A percentile compares a stretch with the other conserved stretches of the same genome.
phyloP scores from a whole-genome alignment of 2,329 filamentous ascomycete species.

The Ramularia collo-cygni region DNA sequence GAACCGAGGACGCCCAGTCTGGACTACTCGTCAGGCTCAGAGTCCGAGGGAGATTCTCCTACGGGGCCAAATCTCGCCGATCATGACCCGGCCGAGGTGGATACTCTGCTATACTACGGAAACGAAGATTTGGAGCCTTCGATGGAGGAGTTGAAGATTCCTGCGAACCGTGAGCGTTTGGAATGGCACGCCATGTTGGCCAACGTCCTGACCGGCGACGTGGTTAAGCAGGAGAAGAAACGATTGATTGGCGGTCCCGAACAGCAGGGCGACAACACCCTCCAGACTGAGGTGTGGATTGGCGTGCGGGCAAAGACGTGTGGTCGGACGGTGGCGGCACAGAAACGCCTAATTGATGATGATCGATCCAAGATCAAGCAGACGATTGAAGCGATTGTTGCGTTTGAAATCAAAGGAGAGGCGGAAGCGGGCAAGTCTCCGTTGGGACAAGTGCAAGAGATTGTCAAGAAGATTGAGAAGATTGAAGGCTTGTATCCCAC shows the following conservation, averaged over 20 bases:
- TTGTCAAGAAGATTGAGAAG: conserved; percentile 85
- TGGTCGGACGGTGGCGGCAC: conserved; percentile 74
- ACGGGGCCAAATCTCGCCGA: conserved; percentile 78
- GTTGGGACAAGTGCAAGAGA: conserved; percentile 79
- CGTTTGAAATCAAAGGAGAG: conserved; percentile 89
- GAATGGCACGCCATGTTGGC: conserved; percentile 99
- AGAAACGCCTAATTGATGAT: conserved; percentile 83
- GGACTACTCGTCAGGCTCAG: conserved; percentile 65
- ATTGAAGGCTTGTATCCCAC: conserved; percentile 82
- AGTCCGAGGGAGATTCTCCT: conserved; percentile 85
- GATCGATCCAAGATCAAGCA: conserved; percentile 65
- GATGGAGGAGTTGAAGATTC: conserved; percentile 81
- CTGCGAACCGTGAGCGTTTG: conserved; percentile 77
- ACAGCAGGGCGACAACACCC: conserved; percentile 62
- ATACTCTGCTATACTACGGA: conserved; percentile 86
- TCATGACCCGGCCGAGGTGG: conserved; percentile 77
- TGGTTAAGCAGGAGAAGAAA: conserved; percentile 97
- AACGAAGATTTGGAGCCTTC: conserved; percentile 85
- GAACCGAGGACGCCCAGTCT: conserved; percentile 64
- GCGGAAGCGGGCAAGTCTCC: conserved; percentile 85
- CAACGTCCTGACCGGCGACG: conserved; percentile 90
- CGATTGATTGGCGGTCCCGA: conserved; percentile 76
- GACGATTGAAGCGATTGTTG: conserved; percentile 78
- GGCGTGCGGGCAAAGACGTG: conserved; percentile 78
- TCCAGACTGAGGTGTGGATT: conserved; percentile 73